These are phyloP conservation scores for Alternaria conjuncta DNA, from an alignment of 2,329 filamentous ascomycete genomes.

Conservation along the genomic window DNA sequence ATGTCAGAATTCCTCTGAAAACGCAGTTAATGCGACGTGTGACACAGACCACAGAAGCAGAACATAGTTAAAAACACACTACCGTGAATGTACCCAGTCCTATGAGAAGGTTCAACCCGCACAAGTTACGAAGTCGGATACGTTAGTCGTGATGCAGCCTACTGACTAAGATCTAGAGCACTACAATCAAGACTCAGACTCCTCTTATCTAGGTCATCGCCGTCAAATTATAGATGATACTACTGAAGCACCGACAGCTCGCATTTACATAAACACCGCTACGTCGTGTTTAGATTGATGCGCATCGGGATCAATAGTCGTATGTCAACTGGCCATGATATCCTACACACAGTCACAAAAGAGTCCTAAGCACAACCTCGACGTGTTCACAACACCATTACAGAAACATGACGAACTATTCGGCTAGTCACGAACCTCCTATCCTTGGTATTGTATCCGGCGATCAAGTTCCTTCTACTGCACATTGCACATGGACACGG, in stretches of 20 bases:
- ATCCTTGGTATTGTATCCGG: background rate
- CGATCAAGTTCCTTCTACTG: too few species aligned
- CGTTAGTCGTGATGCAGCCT: background rate
- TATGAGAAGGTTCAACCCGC: accelerated
- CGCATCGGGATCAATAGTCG: background rate
- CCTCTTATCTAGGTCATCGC: background rate
- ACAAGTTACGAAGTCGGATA: accelerated
- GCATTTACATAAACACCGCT: accelerated
- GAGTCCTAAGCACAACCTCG: background rate
- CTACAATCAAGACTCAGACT: accelerated
- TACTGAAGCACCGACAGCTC: background rate
- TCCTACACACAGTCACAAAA: background rate
- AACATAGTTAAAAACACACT: too few species aligned
- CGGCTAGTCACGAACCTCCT: accelerated
- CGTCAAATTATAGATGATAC: background rate
- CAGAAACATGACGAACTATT: background rate
- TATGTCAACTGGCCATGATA: accelerated
- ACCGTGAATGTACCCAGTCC: too few species aligned
- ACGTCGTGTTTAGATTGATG: background rate
- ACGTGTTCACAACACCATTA: background rate
- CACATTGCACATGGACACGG: accelerated
- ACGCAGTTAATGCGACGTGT: background rate
- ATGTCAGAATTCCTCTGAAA: accelerated
- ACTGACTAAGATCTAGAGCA: accelerated
- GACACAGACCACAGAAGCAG: too few species aligned